Percentiles rank a stretch among this genome's conserved stretches.
Evolutionary conservation across 106 monocot species (phyloP).

Genomic region (Agapanthus africanus): DNA sequence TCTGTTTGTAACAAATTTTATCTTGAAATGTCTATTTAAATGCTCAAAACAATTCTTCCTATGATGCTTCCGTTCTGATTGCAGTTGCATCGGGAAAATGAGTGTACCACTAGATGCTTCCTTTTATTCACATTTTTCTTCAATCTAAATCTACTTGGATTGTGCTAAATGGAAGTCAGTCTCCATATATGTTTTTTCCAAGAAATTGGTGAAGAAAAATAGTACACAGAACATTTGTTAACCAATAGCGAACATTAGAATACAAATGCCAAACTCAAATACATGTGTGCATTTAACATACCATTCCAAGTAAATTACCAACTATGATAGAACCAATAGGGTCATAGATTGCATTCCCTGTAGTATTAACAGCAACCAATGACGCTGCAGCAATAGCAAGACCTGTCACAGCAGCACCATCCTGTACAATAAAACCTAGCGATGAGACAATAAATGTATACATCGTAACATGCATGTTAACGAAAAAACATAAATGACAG

Average conservation of each 20-base stretch:
- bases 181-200: background rate
- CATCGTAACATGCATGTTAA: background rate
- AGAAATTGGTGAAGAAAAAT: background rate
- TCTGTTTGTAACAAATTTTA: slow-evolving; percentile 5
- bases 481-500: background rate
- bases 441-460: slow-evolving; percentile 1
- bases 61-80: background rate
- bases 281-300: slow-evolving; percentile 23
- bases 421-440: slow-evolving; percentile 55
- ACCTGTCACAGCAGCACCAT: slow-evolving; percentile 97
- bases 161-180: background rate
- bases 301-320: slow-evolving; percentile 92
- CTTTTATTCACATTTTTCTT: too few relatives aligned
- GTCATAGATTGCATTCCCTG: slow-evolving; percentile 98
- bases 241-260: background rate
- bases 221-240: background rate
- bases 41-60: background rate
- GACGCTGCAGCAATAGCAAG: slow-evolving; percentile 90
- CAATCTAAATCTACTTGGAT: background rate
- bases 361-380: slow-evolving; percentile 78
- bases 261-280: background rate
- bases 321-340: slow-evolving; percentile 97
- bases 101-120: too few relatives aligned
- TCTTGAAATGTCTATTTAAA: background rate
- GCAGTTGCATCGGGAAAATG: background rate